phyloP scores from a whole-genome alignment of 2,329 filamentous ascomycete species.

The Diaporthe helianthi region DNA sequence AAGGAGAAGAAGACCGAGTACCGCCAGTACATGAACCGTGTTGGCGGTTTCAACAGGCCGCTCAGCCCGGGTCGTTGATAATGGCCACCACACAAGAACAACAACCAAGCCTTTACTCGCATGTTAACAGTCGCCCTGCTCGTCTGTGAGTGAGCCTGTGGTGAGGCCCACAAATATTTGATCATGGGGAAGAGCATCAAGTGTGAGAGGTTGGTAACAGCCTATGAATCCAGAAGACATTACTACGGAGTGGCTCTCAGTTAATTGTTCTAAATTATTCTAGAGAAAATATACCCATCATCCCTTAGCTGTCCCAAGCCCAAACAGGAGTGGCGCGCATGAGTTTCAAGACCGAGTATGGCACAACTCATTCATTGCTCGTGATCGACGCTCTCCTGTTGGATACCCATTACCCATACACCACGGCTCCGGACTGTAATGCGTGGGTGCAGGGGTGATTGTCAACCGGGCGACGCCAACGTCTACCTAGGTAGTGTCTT shows the following conservation, averaged over 20 bases:
- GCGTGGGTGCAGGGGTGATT: background rate
- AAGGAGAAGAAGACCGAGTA: slow-evolving; percentile 97
- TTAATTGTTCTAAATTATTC: background rate
- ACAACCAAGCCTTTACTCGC: background rate
- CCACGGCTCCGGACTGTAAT: background rate
- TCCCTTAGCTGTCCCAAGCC: background rate
- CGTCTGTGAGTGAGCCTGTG: no score
- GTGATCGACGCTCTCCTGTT: background rate
- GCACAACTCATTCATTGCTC: background rate
- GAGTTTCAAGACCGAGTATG: background rate
- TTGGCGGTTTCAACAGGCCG: slow-evolving; percentile 82
- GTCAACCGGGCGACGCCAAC: background rate
- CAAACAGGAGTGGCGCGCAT: background rate
- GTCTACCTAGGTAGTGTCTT: no score
- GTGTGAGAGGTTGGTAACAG: slow-evolving; percentile 6
- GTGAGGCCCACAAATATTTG: background rate
- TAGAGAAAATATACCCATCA: background rate
- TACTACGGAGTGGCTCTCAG: background rate
- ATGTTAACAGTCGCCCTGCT: background rate
- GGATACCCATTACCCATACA: background rate
- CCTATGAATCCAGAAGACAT: background rate
- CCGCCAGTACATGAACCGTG: slow-evolving; percentile 93
- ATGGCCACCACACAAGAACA: background rate
- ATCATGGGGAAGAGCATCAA: background rate
- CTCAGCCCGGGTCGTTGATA: slow-evolving; percentile 60